phyloP scores from a whole-genome alignment of 2,329 filamentous ascomycete species.

The Penicillium sp. region DNA sequence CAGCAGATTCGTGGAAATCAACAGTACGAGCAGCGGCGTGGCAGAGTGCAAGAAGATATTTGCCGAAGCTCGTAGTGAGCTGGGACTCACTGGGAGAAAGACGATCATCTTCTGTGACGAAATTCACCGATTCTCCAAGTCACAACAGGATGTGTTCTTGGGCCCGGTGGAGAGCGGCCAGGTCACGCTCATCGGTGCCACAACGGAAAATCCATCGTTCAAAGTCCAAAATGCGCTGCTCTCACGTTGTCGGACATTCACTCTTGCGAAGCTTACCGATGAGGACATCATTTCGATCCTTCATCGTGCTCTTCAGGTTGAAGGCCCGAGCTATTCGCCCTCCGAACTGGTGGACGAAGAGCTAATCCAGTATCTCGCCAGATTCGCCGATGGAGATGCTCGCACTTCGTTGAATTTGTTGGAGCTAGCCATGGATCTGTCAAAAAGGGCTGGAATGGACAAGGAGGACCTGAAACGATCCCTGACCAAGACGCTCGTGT shows the following conservation, averaged over 20 bases:
- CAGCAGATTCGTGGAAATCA: constrained; percentile 87
- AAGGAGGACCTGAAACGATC: constrained; percentile 68
- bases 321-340: constrained; percentile 46
- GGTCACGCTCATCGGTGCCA: constrained; percentile 86
- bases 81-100: constrained; percentile 70
- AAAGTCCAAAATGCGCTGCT: constrained; percentile 80
- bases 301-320: constrained; percentile 59
- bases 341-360: constrained; percentile 61
- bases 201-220: constrained; percentile 94
- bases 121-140: constrained; percentile 83
- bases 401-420: constrained; percentile 86
- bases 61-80: constrained; percentile 69
- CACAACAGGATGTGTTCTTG: constrained; percentile 89
- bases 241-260: constrained; percentile 84
- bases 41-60: constrained; percentile 90
- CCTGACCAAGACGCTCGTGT: constrained; percentile 85
- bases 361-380: constrained; percentile 69
- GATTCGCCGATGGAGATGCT: constrained; percentile 85
- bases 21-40: constrained; percentile 80
- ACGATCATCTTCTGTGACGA: constrained; percentile 98
- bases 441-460: constrained; percentile 56
- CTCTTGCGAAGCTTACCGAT: constrained; percentile 63
- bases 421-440: constrained; percentile 75
- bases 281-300: constrained; percentile 67
- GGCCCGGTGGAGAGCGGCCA: constrained; percentile 84